Conservation (phyloP, 345 rosid genomes). For the Durio zibethinus region DNA sequence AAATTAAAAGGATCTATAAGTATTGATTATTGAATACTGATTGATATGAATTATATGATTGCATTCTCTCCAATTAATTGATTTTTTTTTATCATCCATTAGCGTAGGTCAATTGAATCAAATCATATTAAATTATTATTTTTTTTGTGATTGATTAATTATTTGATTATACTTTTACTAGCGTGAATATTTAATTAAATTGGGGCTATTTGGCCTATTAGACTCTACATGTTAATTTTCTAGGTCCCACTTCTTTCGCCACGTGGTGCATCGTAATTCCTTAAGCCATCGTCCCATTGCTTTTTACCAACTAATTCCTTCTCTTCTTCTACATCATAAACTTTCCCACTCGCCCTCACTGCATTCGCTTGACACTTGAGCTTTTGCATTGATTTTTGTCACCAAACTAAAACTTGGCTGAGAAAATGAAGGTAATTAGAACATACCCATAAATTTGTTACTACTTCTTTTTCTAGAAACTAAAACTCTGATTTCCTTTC, state of each 20-base stretch:
- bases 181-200: too few relatives aligned
- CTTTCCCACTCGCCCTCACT: neutral
- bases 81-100: too few relatives aligned
- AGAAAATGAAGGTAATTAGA: slow-evolving; percentile 48
- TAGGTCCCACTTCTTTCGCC: slow-evolving; percentile 36
- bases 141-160: too few relatives aligned
- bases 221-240: slow-evolving; percentile 20
- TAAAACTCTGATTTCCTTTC: neutral
- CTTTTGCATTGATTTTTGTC: neutral
- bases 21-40: too few relatives aligned
- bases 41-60: too few relatives aligned
- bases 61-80: too few relatives aligned
- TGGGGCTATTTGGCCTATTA: too few relatives aligned
- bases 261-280: slow-evolving; percentile 31
- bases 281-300: slow-evolving; percentile 19
- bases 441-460: neutral
- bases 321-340: neutral
- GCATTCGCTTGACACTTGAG: slow-evolving; percentile 13
- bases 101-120: too few relatives aligned
- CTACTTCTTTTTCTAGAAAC: neutral
- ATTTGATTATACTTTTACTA: too few relatives aligned
- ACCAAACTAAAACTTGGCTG: slow-evolving; percentile 18
- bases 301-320: neutral
- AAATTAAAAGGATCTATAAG: too few relatives aligned
- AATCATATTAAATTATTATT: too few relatives aligned